phyloP scores from a whole-genome alignment of 2,329 filamentous ascomycete genomes.

The Diplodia sapinea region DNA sequence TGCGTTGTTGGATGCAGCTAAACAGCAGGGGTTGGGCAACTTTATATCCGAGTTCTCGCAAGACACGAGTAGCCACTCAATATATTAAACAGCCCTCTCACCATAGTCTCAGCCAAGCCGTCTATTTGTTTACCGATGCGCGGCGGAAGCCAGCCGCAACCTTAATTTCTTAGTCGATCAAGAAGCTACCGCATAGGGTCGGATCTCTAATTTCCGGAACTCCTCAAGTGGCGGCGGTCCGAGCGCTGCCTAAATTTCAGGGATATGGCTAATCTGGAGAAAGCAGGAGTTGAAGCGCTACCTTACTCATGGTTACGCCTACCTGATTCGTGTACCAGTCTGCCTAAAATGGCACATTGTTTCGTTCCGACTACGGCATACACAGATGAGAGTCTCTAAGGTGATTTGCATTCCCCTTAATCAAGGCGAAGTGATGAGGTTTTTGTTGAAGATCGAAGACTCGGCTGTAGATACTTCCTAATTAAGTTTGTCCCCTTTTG shows the following conservation, averaged over 20 bases:
- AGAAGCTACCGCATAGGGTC: background rate
- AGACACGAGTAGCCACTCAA: background rate
- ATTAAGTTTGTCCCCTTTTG: too few species aligned
- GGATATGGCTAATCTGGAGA: background rate
- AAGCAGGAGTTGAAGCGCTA: too few species aligned
- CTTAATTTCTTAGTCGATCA: background rate
- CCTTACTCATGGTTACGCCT: background rate
- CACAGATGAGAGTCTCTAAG: too few species aligned
- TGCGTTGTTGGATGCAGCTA: background rate
- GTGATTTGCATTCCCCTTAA: too few species aligned
- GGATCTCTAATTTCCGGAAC: background rate
- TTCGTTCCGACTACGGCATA: too few species aligned
- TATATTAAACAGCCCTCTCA: conserved; percentile 4
- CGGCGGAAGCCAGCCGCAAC: conserved; percentile 18
- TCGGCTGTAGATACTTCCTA: too few species aligned
- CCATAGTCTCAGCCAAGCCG: conserved; percentile 21
- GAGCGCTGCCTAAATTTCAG: background rate
- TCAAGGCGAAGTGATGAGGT: too few species aligned
- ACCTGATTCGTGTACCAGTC: background rate
- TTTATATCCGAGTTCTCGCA: background rate
- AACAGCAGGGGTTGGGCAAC: background rate
- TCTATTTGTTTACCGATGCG: background rate
- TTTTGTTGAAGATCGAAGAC: too few species aligned
- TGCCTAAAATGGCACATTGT: too few species aligned
- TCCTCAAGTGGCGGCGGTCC: too few species aligned